phyloP scores from a whole-genome alignment of 331 rosid genomes.

The Acacia pycnantha region DNA sequence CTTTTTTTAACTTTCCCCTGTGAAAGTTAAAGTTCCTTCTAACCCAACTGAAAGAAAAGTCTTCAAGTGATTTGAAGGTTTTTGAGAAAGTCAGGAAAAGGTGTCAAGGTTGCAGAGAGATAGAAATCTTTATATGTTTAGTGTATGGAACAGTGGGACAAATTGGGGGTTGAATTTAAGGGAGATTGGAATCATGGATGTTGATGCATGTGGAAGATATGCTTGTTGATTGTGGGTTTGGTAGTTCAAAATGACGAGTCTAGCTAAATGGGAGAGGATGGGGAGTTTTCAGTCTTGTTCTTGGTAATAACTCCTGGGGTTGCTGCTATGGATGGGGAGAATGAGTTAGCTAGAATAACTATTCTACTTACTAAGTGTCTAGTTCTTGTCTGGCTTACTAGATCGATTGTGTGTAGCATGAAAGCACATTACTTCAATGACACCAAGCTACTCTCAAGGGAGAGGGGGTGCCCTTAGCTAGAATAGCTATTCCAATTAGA shows the following conservation, averaged over 20 bases:
- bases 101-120: too few species aligned
- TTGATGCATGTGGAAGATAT: background rate
- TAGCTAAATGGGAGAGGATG: background rate
- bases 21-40: background rate
- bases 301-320: background rate
- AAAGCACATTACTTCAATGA: background rate
- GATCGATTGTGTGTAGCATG: background rate
- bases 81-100: too few species aligned
- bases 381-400: too few species aligned
- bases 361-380: background rate
- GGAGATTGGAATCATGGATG: background rate
- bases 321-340: background rate
- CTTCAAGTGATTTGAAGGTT: background rate
- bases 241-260: background rate
- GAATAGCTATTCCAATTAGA: background rate
- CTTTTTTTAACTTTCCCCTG: background rate
- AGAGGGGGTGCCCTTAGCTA: background rate
- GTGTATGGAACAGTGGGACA: background rate
- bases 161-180: background rate
- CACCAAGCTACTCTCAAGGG: background rate
- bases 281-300: background rate
- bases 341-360: background rate
- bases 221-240: background rate
- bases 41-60: background rate
- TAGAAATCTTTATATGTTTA: background rate